A percentile compares a stretch with the other conserved stretches of the same genome.
phyloP scores from a whole-genome alignment of 176 grass and related monocot genomes.

The Phyllostachys edulis region DNA sequence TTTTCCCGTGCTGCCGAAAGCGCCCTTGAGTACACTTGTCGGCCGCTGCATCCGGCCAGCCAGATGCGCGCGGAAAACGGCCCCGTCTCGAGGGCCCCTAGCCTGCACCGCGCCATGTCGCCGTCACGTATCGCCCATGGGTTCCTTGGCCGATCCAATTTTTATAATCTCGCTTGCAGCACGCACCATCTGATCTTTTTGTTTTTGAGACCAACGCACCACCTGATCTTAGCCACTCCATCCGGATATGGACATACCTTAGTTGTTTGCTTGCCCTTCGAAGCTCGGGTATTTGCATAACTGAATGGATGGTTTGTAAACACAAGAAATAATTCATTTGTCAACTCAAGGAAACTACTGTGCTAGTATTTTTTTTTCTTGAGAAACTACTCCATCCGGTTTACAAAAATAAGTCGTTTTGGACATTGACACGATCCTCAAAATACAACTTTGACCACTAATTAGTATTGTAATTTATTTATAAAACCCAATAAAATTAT shows the following conservation, averaged over 20 bases:
- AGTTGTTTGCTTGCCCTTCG: background rate
- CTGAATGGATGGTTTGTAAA: background rate
- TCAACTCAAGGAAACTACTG: background rate
- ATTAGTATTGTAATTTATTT: too few relatives aligned
- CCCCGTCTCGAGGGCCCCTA: background rate
- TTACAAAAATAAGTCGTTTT: too few relatives aligned
- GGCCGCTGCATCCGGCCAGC: constrained; percentile 1
- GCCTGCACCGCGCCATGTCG: constrained; percentile 8
- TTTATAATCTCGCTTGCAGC: background rate
- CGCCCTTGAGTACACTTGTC: background rate
- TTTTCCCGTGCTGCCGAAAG: constrained; percentile 8
- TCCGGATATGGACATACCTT: constrained; percentile 14
- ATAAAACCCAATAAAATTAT: too few relatives aligned
- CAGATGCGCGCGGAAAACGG: background rate
- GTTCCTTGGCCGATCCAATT: constrained; percentile 9
- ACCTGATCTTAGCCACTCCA: background rate
- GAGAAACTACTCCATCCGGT: too few relatives aligned
- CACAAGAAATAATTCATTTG: background rate
- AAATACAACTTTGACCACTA: too few relatives aligned
- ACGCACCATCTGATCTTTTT: background rate
- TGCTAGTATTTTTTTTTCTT: background rate
- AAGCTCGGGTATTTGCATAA: background rate
- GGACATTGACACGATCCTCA: too few relatives aligned
- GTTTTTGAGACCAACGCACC: background rate
- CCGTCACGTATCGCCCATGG: constrained; percentile 38